Conservation (phyloP, 2,329 filamentous ascomycete genomes). For the Sclerotiophoma versabilis region DNA sequence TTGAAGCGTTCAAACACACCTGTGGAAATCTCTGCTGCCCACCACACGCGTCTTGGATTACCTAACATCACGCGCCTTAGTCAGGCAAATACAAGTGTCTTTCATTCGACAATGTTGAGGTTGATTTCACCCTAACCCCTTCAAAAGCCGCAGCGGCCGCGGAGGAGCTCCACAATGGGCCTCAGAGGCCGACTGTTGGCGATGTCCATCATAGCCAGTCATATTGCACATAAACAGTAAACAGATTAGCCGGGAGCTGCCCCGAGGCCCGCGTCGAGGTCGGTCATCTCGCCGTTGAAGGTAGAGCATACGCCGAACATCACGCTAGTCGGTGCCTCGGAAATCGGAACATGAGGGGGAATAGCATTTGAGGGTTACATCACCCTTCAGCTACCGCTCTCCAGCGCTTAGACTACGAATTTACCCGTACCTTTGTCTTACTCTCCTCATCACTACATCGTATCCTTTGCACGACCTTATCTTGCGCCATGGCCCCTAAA, state of each 20-base stretch:
- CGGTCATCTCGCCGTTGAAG: conserved; percentile 22
- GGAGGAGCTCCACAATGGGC: conserved; percentile 14
- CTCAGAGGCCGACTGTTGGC: conserved; percentile 7
- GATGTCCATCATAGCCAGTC: conserved; percentile 1
- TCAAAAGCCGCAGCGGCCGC: conserved; percentile 17
- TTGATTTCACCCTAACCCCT: neutral
- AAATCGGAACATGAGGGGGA: conserved; percentile 17
- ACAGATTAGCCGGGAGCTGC: conserved; percentile 24
- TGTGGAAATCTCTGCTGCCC: neutral
- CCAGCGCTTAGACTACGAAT: conserved; percentile 48
- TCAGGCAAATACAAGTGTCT: neutral
- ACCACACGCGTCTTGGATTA: neutral
- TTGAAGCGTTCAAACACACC: neutral
- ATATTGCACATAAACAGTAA: neutral
- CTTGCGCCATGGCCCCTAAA: conserved; percentile 60
- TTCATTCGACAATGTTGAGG: neutral
- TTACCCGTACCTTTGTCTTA: conserved; percentile 5
- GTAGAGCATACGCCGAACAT: conserved; percentile 17
- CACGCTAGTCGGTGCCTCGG: conserved; percentile 16
- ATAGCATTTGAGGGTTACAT: conserved; percentile 12
- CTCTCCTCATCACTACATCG: neutral
- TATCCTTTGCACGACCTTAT: neutral
- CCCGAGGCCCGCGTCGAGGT: conserved; percentile 17
- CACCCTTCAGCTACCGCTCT: conserved; percentile 56
- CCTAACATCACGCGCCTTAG: neutral